phyloP scores from a whole-genome alignment of 2,329 filamentous ascomycete species.

The Bipolaris cookei region DNA sequence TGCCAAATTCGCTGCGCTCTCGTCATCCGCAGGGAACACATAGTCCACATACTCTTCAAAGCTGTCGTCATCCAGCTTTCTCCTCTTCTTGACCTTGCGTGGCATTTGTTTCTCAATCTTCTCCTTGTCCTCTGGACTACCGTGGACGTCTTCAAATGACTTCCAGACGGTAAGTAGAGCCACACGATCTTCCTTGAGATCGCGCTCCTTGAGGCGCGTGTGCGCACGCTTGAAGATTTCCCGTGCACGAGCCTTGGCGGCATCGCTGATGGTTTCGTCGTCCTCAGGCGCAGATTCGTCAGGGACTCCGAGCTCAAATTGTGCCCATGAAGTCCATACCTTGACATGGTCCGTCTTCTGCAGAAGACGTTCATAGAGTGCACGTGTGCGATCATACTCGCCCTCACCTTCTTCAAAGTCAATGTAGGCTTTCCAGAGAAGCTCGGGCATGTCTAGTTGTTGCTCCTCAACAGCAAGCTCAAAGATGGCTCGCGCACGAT shows the following conservation, averaged over 20 bases:
- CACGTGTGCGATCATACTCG: conserved; percentile 82
- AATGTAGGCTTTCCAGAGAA: conserved; percentile 97
- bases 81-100: conserved; percentile 86
- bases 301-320: conserved; percentile 94
- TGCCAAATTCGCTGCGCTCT: conserved; percentile 81
- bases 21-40: conserved; percentile 93
- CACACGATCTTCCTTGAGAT: conserved; percentile 92
- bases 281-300: conserved; percentile 67
- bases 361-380: conserved; percentile 86
- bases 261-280: conserved; percentile 71
- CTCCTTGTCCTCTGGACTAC: conserved; percentile 74
- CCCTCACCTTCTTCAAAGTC: conserved; percentile 97
- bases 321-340: conserved; percentile 98
- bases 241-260: conserved; percentile 81
- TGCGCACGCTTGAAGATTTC: conserved; percentile 85
- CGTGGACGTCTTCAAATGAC: conserved; percentile 87
- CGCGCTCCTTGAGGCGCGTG: conserved; percentile 84
- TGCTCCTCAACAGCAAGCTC: conserved; percentile 86
- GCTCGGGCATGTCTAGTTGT: conserved; percentile 92
- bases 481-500: conserved; percentile 87
- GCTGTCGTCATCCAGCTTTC: conserved; percentile 87
- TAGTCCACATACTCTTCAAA: conserved; percentile 99
- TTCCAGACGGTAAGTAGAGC: conserved; percentile 91
- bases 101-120: conserved; percentile 94
- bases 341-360: conserved; percentile 98